Evolutionary conservation across 108 stramenopile species (phyloP).

Genomic region (Aureococcus anophagefferens): DNA sequence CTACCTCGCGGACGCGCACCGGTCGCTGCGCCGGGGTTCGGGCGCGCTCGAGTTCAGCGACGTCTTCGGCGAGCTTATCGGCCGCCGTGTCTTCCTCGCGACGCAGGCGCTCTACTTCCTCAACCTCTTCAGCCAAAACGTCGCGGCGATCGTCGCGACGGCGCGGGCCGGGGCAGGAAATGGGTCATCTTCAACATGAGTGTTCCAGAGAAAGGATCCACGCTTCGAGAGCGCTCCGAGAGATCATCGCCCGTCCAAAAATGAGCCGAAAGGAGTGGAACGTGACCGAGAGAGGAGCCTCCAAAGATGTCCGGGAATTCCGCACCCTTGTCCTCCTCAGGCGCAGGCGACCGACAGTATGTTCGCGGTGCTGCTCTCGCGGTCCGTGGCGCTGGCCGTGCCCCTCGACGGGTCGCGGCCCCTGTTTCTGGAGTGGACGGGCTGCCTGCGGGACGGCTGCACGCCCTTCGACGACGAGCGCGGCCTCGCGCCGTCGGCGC

Average conservation of each 20-base stretch:
- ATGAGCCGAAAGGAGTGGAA: no score
- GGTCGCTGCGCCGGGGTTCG: no score
- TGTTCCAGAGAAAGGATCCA: no score
- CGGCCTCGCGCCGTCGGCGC: background rate
- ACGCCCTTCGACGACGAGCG: constrained; percentile 11
- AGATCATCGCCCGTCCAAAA: no score
- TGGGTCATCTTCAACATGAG: no score
- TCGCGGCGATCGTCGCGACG: constrained; percentile 10
- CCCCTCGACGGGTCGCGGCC: no score
- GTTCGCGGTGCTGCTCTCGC: background rate
- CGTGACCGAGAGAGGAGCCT: no score
- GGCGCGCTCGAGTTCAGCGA: constrained; percentile 11
- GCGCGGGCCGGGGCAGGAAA: constrained; percentile 21
- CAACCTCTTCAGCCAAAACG: constrained; percentile 5
- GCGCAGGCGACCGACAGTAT: background rate
- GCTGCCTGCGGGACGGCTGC: constrained; percentile 1
- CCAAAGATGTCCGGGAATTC: no score
- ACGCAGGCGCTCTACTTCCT: constrained; percentile 17
- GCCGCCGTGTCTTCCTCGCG: background rate
- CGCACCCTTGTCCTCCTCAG: no score
- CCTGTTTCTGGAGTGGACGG: background rate
- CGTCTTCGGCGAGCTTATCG: constrained; percentile 4
- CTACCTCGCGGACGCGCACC: background rate
- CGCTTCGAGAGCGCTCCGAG: no score
- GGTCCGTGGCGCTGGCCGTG: background rate